These are phyloP conservation scores for Saxophila tyrrhenica DNA, from an alignment of 495 filamentous ascomycete genomes.

Conservation along the genomic window DNA sequence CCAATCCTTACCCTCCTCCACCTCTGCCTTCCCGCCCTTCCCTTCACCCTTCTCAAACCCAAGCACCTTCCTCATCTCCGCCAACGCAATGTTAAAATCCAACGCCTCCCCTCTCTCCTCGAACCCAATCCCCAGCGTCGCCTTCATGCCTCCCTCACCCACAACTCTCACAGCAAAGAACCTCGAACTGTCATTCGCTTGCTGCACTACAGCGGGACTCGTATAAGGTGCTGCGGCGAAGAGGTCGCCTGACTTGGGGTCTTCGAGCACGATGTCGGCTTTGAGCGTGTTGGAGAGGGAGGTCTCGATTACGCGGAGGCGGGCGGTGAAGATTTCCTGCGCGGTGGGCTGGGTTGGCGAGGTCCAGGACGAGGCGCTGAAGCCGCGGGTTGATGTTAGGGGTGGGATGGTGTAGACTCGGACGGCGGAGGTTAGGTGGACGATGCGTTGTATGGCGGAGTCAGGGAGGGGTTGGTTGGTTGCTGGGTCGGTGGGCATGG, in stretches of 20 bases:
- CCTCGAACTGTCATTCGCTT: constrained; percentile 58
- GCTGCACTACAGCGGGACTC: constrained; percentile 46
- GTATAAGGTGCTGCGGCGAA: constrained; percentile 74
- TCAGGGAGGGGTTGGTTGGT: constrained; percentile 48
- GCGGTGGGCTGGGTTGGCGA: constrained; percentile 41
- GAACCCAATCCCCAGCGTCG: constrained; percentile 70
- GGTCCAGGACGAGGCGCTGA: constrained; percentile 69
- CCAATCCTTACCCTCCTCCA: constrained; percentile 54
- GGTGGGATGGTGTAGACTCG: constrained; percentile 76
- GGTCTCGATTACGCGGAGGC: constrained; percentile 68
- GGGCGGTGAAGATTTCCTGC: constrained; percentile 69
- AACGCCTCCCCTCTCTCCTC: constrained; percentile 75
- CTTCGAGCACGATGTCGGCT: constrained; percentile 64
- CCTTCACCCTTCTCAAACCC: constrained; percentile 21
- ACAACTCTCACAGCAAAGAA: constrained; percentile 75
- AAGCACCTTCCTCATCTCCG: constrained; percentile 54
- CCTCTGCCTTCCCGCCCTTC: constrained; percentile 15
- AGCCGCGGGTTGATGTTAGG: constrained; percentile 54
- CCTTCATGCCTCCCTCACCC: constrained; percentile 55
- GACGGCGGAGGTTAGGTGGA: constrained; percentile 56
- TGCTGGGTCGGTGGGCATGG: constrained; percentile 38
- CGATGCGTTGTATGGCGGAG: constrained; percentile 67
- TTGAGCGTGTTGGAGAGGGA: constrained; percentile 40
- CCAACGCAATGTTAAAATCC: constrained; percentile 68
- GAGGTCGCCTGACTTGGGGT: constrained; percentile 52